A percentile compares a stretch with the other conserved stretches of the same genome.
Conservation (phyloP, 2,329 filamentous ascomycete genomes). For the Fusarium sp. region DNA sequence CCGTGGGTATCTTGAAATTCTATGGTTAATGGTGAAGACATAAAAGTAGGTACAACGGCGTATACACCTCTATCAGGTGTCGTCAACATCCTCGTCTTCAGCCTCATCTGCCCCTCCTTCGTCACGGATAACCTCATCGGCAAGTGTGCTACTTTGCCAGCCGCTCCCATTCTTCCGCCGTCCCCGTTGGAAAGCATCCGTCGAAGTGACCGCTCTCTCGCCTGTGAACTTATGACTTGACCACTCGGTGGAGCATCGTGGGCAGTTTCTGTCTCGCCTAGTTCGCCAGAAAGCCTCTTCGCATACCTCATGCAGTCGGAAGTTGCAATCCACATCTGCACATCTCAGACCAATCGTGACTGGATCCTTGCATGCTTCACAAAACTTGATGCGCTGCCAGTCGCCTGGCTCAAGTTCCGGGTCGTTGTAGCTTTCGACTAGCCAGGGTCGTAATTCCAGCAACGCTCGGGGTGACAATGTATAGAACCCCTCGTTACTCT, state of each 20-base stretch:
- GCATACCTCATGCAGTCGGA: constrained; percentile 82
- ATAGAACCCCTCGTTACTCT: constrained; percentile 77
- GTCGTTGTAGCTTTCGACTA: constrained; percentile 92
- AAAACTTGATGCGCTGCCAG: constrained; percentile 83
- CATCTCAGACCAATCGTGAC: constrained; percentile 88
- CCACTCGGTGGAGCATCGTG: constrained; percentile 67
- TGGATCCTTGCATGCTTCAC: constrained; percentile 88
- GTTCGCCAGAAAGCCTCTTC: constrained; percentile 77
- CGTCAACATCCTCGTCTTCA: constrained; percentile 39
- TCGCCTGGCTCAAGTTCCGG: constrained; percentile 66
- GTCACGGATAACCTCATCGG: constrained; percentile 49
- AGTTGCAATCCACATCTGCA: constrained; percentile 71
- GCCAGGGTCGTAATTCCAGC: constrained; percentile 85
- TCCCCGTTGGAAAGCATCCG: constrained; percentile 60
- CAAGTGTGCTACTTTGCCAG: constrained; percentile 47
- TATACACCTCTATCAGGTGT: constrained; percentile 21
- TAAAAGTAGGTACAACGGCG: background rate
- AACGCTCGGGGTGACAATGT: constrained; percentile 79
- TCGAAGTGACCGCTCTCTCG: constrained; percentile 66
- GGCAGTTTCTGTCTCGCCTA: constrained; percentile 70
- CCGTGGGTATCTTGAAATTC: constrained; percentile 38
- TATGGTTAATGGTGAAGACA: constrained; percentile 11
- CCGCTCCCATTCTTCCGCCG: constrained; percentile 49
- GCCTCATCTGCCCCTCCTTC: constrained; percentile 41
- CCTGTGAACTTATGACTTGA: constrained; percentile 62